phyloP scores from a whole-genome alignment of 208 protist species.

The Trichomonas vaginalis region DNA sequence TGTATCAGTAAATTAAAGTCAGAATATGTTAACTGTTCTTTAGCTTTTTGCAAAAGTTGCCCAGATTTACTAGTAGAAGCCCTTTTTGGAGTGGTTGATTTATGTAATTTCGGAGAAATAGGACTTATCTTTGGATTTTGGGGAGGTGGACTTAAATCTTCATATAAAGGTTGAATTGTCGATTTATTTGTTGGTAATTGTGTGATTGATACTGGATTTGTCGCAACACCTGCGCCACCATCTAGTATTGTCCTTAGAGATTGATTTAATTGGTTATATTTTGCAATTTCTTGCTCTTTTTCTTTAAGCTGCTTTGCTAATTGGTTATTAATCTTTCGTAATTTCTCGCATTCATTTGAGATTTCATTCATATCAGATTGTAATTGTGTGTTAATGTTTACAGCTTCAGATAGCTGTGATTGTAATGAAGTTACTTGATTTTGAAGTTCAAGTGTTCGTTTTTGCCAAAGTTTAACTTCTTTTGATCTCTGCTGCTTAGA shows the following conservation, averaged over 20 bases:
- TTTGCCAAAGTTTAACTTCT: not conserved
- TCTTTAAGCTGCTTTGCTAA: not conserved
- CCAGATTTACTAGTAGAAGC: not conserved
- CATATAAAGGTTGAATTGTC: not conserved
- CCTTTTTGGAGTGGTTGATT: not conserved
- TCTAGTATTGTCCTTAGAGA: not conserved
- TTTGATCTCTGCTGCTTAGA: not conserved
- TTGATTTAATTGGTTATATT: not conserved
- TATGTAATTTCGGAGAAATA: not conserved
- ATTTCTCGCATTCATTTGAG: not conserved
- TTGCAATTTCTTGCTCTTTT: not conserved
- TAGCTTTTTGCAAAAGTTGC: not conserved
- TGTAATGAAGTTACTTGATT: not conserved
- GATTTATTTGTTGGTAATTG: not conserved
- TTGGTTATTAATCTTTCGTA: not conserved
- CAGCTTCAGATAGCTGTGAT: not conserved
- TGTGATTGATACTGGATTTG: not conserved
- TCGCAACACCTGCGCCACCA: not conserved
- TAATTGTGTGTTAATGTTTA: not conserved
- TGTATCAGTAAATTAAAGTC: not conserved
- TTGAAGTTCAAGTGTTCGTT: not conserved
- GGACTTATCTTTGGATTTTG: too few species aligned
- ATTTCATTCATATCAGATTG: not conserved
- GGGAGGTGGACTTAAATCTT: not conserved
- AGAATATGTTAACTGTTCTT: not conserved